Conservation (phyloP, 305 asterid species). For the Vinca major region DNA sequence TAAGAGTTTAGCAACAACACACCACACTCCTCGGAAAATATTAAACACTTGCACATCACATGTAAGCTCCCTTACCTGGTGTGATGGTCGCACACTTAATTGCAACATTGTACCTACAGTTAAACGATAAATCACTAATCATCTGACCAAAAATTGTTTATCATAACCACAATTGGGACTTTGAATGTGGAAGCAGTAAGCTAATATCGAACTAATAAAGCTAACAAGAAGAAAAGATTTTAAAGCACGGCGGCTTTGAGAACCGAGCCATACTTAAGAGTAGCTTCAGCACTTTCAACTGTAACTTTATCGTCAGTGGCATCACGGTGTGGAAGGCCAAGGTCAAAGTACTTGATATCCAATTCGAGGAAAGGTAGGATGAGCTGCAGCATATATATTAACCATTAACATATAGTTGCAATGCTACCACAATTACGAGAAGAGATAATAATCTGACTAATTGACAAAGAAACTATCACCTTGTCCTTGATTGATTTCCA, state of each 20-base stretch:
- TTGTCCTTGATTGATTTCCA: conserved; percentile 89
- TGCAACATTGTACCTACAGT: conserved; percentile 84
- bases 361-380: conserved; percentile 84
- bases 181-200: neutral
- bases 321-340: conserved; percentile 81
- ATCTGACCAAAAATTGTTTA: neutral
- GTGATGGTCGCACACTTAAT: conserved; percentile 95
- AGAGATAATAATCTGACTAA: neutral
- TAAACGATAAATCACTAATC: conserved; percentile 8
- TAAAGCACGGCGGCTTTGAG: neutral
- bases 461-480: conserved; percentile 30
- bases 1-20: conserved; percentile 2
- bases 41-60: conserved; percentile 1
- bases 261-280: conserved; percentile 58
- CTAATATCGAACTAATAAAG: neutral
- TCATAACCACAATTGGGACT: neutral
- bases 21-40: neutral
- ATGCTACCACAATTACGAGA: neutral
- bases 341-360: conserved; percentile 91
- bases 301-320: conserved; percentile 94
- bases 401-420: conserved; percentile 13
- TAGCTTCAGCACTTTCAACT: conserved; percentile 90
- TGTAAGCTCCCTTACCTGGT: conserved; percentile 46
- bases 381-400: conserved; percentile 40
- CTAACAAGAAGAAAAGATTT: neutral